phyloP scores from a whole-genome alignment of 768 basidiomycete species.

The Rhodotorula taiwanensis region DNA sequence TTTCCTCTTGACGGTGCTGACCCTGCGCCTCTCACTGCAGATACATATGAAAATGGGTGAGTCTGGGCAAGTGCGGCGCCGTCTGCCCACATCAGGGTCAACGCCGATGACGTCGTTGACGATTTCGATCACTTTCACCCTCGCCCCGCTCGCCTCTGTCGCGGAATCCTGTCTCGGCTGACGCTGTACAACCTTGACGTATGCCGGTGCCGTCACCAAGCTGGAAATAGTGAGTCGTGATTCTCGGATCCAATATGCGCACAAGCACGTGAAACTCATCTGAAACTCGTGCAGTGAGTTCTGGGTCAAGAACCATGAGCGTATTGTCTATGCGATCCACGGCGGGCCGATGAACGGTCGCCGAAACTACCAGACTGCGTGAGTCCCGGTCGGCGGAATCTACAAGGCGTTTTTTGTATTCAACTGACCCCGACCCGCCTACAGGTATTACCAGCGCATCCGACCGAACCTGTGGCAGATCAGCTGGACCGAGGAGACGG shows the following conservation, averaged over 20 bases:
- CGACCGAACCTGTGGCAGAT: conserved; percentile 24
- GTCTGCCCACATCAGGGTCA: accelerated
- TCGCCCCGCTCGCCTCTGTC: too few relatives aligned
- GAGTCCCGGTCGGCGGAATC: too few relatives aligned
- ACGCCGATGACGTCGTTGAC: too few relatives aligned
- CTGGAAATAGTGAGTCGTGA: background rate
- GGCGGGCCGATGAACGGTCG: conserved; percentile 24
- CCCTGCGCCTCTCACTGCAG: background rate
- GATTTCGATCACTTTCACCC: too few relatives aligned
- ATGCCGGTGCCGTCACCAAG: background rate
- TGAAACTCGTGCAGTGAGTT: conserved; percentile 13
- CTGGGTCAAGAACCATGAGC: conserved; percentile 19
- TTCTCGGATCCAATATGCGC: background rate
- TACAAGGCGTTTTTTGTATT: background rate
- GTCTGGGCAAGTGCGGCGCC: too few relatives aligned
- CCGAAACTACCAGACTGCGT: conserved; percentile 21
- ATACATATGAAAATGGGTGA: conserved; percentile 33
- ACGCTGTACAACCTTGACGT: too few relatives aligned
- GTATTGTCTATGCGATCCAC: conserved; percentile 19
- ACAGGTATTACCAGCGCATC: conserved; percentile 28
- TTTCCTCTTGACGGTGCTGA: background rate
- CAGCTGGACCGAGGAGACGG: conserved; percentile 33
- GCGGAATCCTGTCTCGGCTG: too few relatives aligned
- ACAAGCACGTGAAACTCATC: background rate
- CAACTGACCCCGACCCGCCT: background rate